These are phyloP conservation scores for Neopestalotiopsis rosae DNA, from an alignment of 2,329 filamentous ascomycete genomes.

Conservation along the genomic window DNA sequence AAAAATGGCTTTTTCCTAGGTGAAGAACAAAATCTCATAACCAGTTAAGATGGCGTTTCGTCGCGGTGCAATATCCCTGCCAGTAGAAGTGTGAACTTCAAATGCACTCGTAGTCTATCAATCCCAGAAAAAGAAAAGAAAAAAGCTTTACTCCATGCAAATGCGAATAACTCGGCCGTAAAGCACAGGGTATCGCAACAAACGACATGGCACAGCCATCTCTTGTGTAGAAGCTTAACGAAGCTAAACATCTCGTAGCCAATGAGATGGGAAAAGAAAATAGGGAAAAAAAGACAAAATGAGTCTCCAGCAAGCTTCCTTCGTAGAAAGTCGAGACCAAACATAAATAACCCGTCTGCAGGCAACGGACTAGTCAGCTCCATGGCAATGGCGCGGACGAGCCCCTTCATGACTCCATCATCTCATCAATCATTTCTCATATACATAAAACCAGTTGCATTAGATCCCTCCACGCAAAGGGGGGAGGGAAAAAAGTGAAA, in stretches of 20 bases:
- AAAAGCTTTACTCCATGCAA: constrained; percentile 38
- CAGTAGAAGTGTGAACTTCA: constrained; percentile 43
- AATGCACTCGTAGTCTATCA: constrained; percentile 39
- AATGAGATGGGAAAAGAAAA: constrained; percentile 5
- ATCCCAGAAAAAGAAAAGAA: constrained; percentile 27
- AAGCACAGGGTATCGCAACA: constrained; percentile 38
- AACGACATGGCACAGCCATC: constrained; percentile 37
- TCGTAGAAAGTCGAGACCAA: constrained; percentile 15
- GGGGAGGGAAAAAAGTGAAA: constrained; percentile 22
- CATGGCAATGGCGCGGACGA: not conserved
- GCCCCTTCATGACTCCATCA: constrained; percentile 18
- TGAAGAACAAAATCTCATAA: constrained; percentile 14
- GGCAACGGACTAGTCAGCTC: not conserved
- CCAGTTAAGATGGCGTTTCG: constrained; percentile 18
- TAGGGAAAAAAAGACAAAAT: not conserved
- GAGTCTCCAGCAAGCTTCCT: not conserved
- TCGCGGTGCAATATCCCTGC: constrained; percentile 28
- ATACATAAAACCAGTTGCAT: constrained; percentile 30
- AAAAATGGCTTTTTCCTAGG: constrained; percentile 19
- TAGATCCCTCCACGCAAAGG: constrained; percentile 22
- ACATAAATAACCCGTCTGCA: not conserved
- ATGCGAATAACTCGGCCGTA: constrained; percentile 37
- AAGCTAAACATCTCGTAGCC: constrained; percentile 32
- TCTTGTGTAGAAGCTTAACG: constrained; percentile 32
- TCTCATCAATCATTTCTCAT: constrained; percentile 34